These are phyloP conservation scores for Teunomyces gatunensis DNA, from an alignment of 805 yeast species.

Conservation along the genomic window DNA sequence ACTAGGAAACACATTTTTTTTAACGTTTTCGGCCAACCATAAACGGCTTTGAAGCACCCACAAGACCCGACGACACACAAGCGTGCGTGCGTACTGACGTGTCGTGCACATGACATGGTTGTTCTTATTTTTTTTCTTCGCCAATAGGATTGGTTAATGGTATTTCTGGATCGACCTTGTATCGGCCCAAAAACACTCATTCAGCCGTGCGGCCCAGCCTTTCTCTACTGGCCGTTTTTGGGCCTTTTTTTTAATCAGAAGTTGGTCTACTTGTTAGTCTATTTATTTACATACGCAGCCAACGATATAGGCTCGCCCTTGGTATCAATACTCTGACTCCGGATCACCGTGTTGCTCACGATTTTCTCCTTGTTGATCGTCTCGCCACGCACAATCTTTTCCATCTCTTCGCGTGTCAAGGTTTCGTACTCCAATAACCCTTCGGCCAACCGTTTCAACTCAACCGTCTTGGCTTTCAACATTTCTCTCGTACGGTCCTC, in stretches of 20 bases:
- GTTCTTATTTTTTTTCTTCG: too few relatives aligned
- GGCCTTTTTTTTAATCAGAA: not conserved
- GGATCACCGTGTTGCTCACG: conserved; percentile 65
- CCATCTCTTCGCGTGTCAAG: conserved; percentile 86
- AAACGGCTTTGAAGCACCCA: not conserved
- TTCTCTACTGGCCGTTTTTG: not conserved
- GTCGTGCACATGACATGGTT: too few relatives aligned
- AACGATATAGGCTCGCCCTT: conserved; percentile 1
- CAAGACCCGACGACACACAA: not conserved
- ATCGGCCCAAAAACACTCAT: not conserved
- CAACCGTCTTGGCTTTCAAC: conserved; percentile 59
- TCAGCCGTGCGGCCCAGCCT: not conserved
- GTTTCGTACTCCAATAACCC: conserved; percentile 96
- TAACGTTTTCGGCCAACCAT: not conserved
- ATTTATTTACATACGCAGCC: not conserved
- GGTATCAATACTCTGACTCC: conserved; percentile 7
- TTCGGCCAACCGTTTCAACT: conserved; percentile 83
- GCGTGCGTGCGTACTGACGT: too few relatives aligned
- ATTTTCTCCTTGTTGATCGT: conserved; percentile 64
- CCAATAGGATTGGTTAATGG: too few relatives aligned
- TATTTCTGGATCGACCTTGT: too few relatives aligned
- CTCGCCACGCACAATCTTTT: conserved; percentile 79
- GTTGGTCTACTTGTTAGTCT: not conserved
- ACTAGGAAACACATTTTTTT: not conserved
- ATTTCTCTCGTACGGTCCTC: conserved; percentile 77